Evolutionary conservation across 164 flowering plant species (phyloP).

Genomic region (Magnolia changhungtana): DNA sequence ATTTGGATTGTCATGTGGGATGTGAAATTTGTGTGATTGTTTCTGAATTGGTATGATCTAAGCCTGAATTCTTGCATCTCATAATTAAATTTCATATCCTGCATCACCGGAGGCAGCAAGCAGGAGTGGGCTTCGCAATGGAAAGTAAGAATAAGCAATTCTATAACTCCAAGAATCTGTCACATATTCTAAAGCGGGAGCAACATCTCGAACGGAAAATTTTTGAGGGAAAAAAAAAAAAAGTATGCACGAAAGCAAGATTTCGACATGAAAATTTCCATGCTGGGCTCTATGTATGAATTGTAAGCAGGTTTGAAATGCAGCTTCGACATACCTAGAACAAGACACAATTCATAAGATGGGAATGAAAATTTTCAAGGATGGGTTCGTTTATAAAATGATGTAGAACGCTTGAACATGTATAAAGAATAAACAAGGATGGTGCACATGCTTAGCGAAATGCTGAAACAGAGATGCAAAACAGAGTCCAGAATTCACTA

Average conservation of each 20-base stretch:
- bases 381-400: no score
- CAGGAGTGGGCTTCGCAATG: background rate
- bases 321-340: conserved; percentile 76
- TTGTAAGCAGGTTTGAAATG: conserved; percentile 95
- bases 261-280: conserved; percentile 91
- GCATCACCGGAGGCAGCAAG: no score
- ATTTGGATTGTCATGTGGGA: no score
- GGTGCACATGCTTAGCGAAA: no score
- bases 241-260: background rate
- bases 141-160: background rate
- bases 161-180: background rate
- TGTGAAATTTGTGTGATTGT: no score
- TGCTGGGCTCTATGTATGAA: conserved; percentile 98
- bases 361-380: background rate
- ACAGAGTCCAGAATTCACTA: no score
- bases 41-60: no score
- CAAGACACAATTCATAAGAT: background rate
- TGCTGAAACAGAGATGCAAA: no score
- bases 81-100: no score
- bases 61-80: no score
- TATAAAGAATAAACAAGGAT: no score
- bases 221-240: background rate
- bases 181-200: background rate
- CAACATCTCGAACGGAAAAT: background rate
- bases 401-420: no score